phyloP scores from a whole-genome alignment of 2,329 filamentous ascomycete genomes.

The Zymoseptoria pseudotritici region DNA sequence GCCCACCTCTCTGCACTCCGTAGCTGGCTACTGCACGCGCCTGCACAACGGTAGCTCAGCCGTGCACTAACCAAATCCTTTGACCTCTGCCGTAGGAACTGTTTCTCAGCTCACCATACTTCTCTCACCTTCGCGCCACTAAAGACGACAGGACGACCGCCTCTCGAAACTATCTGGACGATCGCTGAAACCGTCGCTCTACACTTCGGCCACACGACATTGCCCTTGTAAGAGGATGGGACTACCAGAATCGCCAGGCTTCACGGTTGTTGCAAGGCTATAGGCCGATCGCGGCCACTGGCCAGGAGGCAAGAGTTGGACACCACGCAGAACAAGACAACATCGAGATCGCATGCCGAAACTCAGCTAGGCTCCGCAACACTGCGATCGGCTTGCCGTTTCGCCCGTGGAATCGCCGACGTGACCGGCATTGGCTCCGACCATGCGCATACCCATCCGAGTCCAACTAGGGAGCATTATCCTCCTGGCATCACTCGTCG shows the following conservation, averaged over 20 bases:
- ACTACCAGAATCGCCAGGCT: not conserved
- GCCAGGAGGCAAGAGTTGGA: not conserved
- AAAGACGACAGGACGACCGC: not conserved
- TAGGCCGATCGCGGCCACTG: not conserved
- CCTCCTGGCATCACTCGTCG: constrained; percentile 63
- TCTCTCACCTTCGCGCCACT: not conserved
- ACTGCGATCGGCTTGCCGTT: not conserved
- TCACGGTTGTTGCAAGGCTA: not conserved
- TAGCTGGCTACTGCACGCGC: not conserved
- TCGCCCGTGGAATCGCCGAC: not conserved
- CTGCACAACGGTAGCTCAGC: not conserved
- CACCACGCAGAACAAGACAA: not conserved
- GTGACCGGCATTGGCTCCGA: not conserved
- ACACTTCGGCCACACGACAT: not conserved
- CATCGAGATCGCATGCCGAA: not conserved
- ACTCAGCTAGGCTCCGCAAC: not conserved
- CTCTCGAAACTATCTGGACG: not conserved
- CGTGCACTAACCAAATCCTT: not conserved
- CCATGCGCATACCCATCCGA: constrained; percentile 78
- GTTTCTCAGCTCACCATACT: not conserved
- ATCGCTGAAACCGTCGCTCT: not conserved
- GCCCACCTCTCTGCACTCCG: not conserved
- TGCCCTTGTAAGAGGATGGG: not conserved
- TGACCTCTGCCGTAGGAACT: not conserved
- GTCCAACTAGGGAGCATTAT: constrained; percentile 80